Conservation (phyloP, 208 protist species). For the Acanthamoeba triangularis region DNA sequence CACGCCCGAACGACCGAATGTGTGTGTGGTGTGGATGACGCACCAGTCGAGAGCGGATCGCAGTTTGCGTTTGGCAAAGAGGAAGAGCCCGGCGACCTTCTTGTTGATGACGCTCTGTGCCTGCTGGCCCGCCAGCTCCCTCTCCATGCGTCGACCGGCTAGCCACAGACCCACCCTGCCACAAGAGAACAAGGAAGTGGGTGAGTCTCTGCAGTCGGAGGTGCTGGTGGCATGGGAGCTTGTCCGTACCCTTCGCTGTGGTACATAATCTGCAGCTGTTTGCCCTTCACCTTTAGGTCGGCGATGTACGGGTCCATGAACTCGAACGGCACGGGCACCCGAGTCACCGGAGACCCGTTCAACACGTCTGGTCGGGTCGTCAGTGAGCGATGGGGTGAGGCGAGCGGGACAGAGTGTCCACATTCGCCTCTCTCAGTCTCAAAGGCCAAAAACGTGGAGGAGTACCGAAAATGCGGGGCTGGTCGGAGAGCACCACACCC, state of each 20-base stretch:
- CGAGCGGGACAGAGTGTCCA: no score
- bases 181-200: neutral
- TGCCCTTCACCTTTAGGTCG: conserved; percentile 13
- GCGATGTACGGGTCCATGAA: conserved; percentile 60
- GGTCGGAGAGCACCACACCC: conserved; percentile 28
- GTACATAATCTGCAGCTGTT: conserved; percentile 56
- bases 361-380: neutral
- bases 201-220: no score
- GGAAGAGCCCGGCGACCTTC: neutral
- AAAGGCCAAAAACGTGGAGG: no score
- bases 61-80: conserved; percentile 52
- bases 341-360: conserved; percentile 9
- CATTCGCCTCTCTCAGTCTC: no score
- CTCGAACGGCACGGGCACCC: neutral
- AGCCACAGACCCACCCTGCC: conserved; percentile 31
- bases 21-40: neutral
- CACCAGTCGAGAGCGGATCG: conserved; percentile 31
- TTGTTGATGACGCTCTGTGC: neutral
- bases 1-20: neutral
- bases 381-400: no score
- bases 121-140: neutral
- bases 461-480: conserved; percentile 32
- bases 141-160: neutral
- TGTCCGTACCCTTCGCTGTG: conserved; percentile 13
- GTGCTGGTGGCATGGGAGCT: neutral